Evolutionary conservation across 2,329 filamentous ascomycete genomes (phyloP).

Genomic region (Trichoderma sp.): DNA sequence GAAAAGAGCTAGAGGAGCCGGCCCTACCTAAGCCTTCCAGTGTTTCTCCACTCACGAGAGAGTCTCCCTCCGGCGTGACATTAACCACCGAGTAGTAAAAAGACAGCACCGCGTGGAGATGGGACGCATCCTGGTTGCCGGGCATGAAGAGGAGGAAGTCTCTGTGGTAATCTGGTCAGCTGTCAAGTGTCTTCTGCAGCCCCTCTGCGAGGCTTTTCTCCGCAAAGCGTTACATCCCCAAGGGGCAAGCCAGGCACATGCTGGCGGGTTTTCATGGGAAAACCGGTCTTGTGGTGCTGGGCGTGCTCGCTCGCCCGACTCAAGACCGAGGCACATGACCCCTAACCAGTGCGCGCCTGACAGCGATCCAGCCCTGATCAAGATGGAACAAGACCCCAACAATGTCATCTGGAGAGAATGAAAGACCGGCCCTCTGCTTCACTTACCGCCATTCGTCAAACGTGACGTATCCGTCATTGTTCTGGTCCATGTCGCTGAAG

Average conservation of each 20-base stretch:
- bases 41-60: constrained; percentile 85
- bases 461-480: constrained; percentile 83
- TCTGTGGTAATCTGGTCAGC: constrained; percentile 49
- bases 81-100: constrained; percentile 90
- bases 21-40: constrained; percentile 92
- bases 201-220: constrained; percentile 32
- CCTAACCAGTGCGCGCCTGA: constrained; percentile 24
- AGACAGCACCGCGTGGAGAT: constrained; percentile 79
- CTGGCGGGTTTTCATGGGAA: not conserved
- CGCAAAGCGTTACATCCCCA: constrained; percentile 1
- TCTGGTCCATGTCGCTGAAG: constrained; percentile 85
- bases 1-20: constrained; percentile 57
- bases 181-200: constrained; percentile 28
- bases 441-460: constrained; percentile 97
- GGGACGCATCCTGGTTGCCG: constrained; percentile 62
- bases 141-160: constrained; percentile 93
- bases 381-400: constrained; percentile 5
- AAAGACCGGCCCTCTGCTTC: constrained; percentile 2
- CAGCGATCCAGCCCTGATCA: constrained; percentile 22
- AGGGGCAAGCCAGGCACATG: constrained; percentile 1
- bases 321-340: constrained; percentile 34
- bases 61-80: constrained; percentile 92
- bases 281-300: constrained; percentile 24
- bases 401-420: constrained; percentile 15
- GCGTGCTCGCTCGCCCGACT: constrained; percentile 13